Evolutionary conservation across 495 filamentous ascomycete species (phyloP), one percentile per base, ranked within the genome.

Genomic region (Podospora tetraspora): DNA sequence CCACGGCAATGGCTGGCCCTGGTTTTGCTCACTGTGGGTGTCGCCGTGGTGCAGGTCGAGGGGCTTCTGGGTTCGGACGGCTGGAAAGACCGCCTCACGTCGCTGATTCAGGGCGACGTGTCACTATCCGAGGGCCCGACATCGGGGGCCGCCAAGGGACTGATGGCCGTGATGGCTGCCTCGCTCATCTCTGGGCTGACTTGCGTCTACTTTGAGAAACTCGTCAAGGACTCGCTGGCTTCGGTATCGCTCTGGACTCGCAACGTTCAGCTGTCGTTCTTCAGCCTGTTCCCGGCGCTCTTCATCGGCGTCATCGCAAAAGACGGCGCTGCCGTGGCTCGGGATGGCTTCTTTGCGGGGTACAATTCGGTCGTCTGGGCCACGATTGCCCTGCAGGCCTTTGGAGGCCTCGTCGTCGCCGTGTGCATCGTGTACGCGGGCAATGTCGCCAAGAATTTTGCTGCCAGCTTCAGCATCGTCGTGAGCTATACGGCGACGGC

Each of bases 211-310:
- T 90, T 92, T 72, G 90, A 92, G 77, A 92, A 89, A 71, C 86
- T 91, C 0, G 75, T 91, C 43, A 90, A 88, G 70, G 88, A 91
- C 68, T 87, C 88, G 56, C 81, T 81, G 6, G 80, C 75, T 1
- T 74, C 81, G 9, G 82, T 80, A 5, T 89, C 88, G 4, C 71
- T 91, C 29, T 92, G 90, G 90, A 81, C 91, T 29, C 87, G 89
- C 34, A 92, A 92, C 69, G 86, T 90, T 60, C 90, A 92, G 74
- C 79, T 92, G 34, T 86, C 90, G 4, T 83, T 92, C 70, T 92
- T 90, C 75, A 91, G 89, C 16, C 74, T 92, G 2, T 90, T 91
- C 69, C 87, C 89, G 0, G 88, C 89, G 12, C 78, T 92, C 0
- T 90, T 92, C 74, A 83, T 92, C 64, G 90, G 90, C 0, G 88